Base-by-base conservation (phyloP, 2,329 filamentous ascomycete species). In the Calycina herbarum region DNA sequence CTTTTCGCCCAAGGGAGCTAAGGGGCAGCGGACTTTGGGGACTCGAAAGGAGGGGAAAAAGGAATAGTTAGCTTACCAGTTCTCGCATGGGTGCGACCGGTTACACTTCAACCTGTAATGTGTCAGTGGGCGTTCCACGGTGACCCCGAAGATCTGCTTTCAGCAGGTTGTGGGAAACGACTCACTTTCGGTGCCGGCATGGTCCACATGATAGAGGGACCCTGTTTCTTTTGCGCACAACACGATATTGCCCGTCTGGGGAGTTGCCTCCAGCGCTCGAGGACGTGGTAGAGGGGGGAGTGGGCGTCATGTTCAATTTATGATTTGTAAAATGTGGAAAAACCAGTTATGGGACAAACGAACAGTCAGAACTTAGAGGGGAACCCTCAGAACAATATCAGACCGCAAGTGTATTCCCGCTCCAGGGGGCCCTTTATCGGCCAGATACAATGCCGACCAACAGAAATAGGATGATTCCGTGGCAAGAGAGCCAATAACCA, bases 191-290 rank as follows among this genome's bases (percentile, higher is more conserved):
- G 73, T 94, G 91, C 76, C 94, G 86, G 78, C 94, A 98, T 38
- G 94, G 92, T 71, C 89, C 92, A 77, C 94, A 98, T 74, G 93
- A 97, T 60, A 98, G 83, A 58, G 94, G 94, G 17, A 97, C 89
- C 66, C 94, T 85, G 75, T 98, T 97, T 77, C 94, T 87, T 81
- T 96, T 96, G 71, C 94, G 89, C 66, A 97, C 91, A 61, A 97
- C 89, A 72, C 92, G 87, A 75, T 92, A 96, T 71, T 94, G 90
- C 62, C 91, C 87, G 77, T 97, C 92, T 40, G 94, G 93, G 57
- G 93, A 96, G 68, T 91, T 89, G 29, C 82, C 84, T 69, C 90
- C 87, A 66, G 88, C 88, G 70, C 82, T 88, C 17, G 93, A 95
- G 8, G 92, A 91, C 42, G 88, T 89, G 63, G 90, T 92, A 35